Percentiles rank a stretch among this genome's conserved stretches.
Conservation (phyloP, 2,329 filamentous ascomycete species). For the Cladosporium halotolerans region DNA sequence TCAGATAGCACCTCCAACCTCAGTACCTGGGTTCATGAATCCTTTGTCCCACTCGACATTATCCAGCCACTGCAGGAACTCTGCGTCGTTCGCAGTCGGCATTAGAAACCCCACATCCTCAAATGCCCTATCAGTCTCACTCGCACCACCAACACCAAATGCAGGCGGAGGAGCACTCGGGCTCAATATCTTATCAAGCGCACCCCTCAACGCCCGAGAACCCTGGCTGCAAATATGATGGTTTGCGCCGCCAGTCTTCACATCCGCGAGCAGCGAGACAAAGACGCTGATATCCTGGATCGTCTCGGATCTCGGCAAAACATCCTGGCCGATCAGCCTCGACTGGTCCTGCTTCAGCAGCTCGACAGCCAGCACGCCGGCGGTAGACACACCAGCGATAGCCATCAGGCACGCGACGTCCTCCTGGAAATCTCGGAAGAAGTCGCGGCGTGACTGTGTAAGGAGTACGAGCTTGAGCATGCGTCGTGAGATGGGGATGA, state of each 20-base stretch:
- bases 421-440: conserved; percentile 38
- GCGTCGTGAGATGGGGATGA: conserved; percentile 33
- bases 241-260: conserved; percentile 36
- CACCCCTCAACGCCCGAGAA: conserved; percentile 34
- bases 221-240: conserved; percentile 38
- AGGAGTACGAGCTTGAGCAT: conserved; percentile 35
- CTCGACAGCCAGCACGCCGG: conserved; percentile 38
- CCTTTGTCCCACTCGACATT: conserved; percentile 28
- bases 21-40: conserved; percentile 1
- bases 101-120: conserved; percentile 31
- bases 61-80: conserved; percentile 41
- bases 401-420: conserved; percentile 36
- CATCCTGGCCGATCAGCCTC: conserved; percentile 24
- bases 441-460: conserved; percentile 33
- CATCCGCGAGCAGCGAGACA: conserved; percentile 35
- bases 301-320: conserved; percentile 38
- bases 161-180: conserved; percentile 21
- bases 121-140: conserved; percentile 12
- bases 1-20: conserved; percentile 3
- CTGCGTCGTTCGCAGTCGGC: conserved; percentile 34
- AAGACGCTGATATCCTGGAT: conserved; percentile 43
- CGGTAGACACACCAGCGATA: conserved; percentile 36
- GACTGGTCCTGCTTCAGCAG: conserved; percentile 39
- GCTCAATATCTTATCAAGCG: conserved; percentile 39
- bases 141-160: neutral